Percentiles rank a stretch among this genome's conserved stretches.
Evolutionary conservation across 2,329 filamentous ascomycete species (phyloP).

Genomic region (Byssochlamys sp.): DNA sequence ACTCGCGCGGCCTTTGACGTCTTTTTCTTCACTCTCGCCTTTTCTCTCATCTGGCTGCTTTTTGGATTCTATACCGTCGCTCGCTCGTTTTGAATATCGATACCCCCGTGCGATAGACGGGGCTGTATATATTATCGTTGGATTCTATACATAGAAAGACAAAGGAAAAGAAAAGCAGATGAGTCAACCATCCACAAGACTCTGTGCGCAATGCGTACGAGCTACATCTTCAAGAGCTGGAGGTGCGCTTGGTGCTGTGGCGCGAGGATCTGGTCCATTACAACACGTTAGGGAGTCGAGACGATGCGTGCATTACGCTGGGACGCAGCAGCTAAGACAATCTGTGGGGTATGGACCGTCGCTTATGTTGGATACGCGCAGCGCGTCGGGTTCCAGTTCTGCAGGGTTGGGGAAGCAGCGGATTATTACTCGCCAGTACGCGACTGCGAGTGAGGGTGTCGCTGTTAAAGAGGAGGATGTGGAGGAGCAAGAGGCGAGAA

Average conservation of each 20-base stretch:
- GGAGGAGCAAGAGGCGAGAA: neutral
- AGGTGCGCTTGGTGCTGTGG: slow-evolving; percentile 11
- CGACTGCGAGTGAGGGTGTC: slow-evolving; percentile 6
- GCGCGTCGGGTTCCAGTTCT: neutral
- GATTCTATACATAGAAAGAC: neutral
- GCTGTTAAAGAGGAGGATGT: neutral
- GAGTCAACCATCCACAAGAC: slow-evolving; percentile 21
- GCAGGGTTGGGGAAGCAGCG: neutral
- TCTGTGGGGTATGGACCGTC: neutral
- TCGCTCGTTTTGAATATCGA: too few relatives aligned
- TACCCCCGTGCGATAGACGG: neutral
- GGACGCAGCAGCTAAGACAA: neutral
- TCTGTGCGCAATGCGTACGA: slow-evolving; percentile 21
- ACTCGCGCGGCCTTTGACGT: too few relatives aligned
- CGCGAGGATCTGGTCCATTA: slow-evolving; percentile 11
- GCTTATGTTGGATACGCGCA: neutral
- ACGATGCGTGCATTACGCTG: slow-evolving; percentile 8
- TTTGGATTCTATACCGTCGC: neutral
- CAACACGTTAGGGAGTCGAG: slow-evolving; percentile 13
- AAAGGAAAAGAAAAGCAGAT: slow-evolving; percentile 5
- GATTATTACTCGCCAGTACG: slow-evolving; percentile 8
- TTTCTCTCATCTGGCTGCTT: neutral
- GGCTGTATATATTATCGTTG: neutral
- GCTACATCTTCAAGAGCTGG: slow-evolving; percentile 14
- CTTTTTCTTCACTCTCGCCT: neutral